A percentile compares a stretch with the other conserved stretches of the same genome.
These are phyloP conservation scores for Paramecium biaurelia DNA, from an alignment of 73 alveolate species.

Conservation along the genomic window DNA sequence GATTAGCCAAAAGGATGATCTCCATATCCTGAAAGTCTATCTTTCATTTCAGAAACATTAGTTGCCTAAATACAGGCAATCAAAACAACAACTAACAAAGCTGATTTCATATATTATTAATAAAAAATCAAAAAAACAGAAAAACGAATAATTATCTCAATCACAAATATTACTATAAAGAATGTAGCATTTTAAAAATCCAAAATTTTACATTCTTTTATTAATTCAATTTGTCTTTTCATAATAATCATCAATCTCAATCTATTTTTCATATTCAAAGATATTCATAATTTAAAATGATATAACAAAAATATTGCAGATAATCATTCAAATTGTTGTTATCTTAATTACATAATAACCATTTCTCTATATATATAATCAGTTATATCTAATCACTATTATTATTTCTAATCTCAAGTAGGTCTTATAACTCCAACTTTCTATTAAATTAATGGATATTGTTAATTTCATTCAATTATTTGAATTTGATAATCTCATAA, in stretches of 20 bases:
- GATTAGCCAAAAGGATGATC: slow-evolving; percentile 43
- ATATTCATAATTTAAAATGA: neutral
- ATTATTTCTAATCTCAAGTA: too few species aligned
- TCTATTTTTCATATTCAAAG: neutral
- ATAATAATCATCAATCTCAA: neutral
- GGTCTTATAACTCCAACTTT: neutral
- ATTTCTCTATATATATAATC: neutral
- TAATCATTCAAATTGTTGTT: too few species aligned
- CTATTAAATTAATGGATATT: too few species aligned
- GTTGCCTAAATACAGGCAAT: slow-evolving; percentile 31
- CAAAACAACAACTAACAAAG: slow-evolving; percentile 15
- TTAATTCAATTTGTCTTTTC: neutral
- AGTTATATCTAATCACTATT: neutral
- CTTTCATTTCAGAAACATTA: neutral
- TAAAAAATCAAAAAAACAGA: neutral
- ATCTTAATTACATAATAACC: too few species aligned
- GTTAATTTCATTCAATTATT: too few species aligned
- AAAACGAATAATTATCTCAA: slow-evolving; percentile 17
- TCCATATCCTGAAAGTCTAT: slow-evolving; percentile 12
- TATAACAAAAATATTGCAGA: neutral
- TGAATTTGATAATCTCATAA: too few species aligned
- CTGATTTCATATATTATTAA: slow-evolving; percentile 1
- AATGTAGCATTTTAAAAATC: neutral
- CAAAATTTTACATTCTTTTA: neutral
- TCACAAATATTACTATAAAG: neutral